A percentile compares a stretch with the other conserved stretches of the same genome.
Conservation (phyloP, 371 early-diverging fungal species). For the Rhizopus microsporus region DNA sequence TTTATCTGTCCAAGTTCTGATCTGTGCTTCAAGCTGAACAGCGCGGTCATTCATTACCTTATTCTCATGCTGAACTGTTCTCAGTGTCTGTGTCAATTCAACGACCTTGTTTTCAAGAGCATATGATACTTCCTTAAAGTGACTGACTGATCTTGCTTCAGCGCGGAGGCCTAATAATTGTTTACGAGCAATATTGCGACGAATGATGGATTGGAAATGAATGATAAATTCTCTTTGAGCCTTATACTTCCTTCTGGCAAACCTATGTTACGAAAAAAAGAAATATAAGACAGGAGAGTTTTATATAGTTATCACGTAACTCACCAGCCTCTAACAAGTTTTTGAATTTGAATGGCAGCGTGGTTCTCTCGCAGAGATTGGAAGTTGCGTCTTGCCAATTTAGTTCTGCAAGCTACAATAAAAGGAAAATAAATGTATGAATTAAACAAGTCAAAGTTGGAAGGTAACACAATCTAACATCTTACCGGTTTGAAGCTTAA, state of each 20-base stretch:
- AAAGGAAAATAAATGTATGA: slow-evolving; percentile 1
- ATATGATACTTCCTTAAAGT: slow-evolving; percentile 93
- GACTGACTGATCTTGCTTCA: slow-evolving; percentile 90
- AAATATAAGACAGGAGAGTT: background rate
- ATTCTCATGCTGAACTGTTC: slow-evolving; percentile 69
- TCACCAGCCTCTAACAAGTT: slow-evolving; percentile 62
- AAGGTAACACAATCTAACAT: background rate
- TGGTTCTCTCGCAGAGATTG: slow-evolving; percentile 48
- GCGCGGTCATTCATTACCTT: slow-evolving; percentile 58
- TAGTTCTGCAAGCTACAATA: slow-evolving; percentile 50
- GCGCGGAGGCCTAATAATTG: slow-evolving; percentile 66
- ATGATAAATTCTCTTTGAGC: slow-evolving; percentile 60
- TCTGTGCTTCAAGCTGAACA: slow-evolving; percentile 68
- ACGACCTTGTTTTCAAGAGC: slow-evolving; percentile 95
- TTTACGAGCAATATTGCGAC: slow-evolving; percentile 74
- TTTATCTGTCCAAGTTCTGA: slow-evolving; percentile 72
- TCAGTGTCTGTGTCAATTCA: slow-evolving; percentile 85
- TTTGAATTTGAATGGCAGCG: slow-evolving; percentile 81
- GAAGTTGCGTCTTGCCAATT: slow-evolving; percentile 56
- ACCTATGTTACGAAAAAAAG: slow-evolving; percentile 20
- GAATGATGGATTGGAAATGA: slow-evolving; percentile 81
- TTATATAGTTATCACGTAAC: background rate
- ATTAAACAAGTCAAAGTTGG: background rate
- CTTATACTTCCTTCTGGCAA: slow-evolving; percentile 64
- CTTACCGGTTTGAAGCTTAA: slow-evolving; percentile 51